These are phyloP conservation scores for Backusella westeae DNA, from an alignment of 192 early-diverging fungal species.

Conservation along the genomic window DNA sequence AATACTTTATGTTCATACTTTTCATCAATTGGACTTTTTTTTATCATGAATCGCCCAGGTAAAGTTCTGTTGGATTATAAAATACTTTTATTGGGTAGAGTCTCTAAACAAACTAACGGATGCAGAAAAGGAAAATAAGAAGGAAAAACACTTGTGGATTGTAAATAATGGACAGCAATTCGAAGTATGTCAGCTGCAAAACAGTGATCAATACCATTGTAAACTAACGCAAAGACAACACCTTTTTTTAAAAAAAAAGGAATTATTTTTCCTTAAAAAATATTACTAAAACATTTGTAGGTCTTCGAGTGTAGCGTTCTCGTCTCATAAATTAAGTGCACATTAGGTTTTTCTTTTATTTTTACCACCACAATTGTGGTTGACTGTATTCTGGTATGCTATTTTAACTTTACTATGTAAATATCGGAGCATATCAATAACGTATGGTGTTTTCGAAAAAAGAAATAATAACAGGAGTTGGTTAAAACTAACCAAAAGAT, in stretches of 20 bases:
- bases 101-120: background rate
- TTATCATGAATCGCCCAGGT: background rate
- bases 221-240: background rate
- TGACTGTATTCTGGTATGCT: background rate
- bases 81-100: background rate
- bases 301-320: background rate
- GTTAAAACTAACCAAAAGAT: background rate
- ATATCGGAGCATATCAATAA: background rate
- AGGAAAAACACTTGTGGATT: background rate
- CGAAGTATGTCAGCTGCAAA: background rate
- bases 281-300: background rate
- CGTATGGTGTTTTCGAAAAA: background rate
- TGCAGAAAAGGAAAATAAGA: background rate
- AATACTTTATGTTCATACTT: background rate
- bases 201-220: background rate
- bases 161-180: background rate
- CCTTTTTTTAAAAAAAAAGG: background rate
- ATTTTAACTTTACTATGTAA: background rate
- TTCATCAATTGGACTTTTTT: background rate
- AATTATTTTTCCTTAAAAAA: background rate
- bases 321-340: background rate
- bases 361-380: background rate
- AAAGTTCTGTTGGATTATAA: background rate
- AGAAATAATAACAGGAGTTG: background rate
- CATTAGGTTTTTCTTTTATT: background rate